Percentiles rank a stretch among this genome's conserved stretches.
phyloP scores from a whole-genome alignment of 257 asterid species.

The Penstemon barbatus region DNA sequence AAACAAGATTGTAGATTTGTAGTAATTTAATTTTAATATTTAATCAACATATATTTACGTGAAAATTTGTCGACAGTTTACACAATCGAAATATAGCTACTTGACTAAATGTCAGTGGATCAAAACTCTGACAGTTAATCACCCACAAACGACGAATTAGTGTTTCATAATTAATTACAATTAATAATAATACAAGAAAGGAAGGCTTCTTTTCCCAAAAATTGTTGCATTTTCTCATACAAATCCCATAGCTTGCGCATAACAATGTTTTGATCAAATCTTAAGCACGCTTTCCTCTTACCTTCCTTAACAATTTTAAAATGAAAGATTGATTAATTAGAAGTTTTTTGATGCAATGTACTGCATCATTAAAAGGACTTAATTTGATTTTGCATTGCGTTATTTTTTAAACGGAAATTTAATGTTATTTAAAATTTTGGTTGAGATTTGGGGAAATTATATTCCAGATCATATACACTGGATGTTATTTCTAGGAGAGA shows the following conservation, averaged over 20 bases:
- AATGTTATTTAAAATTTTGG: background rate
- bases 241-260: slow-evolving; percentile 45
- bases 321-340: background rate
- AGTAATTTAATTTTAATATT: background rate
- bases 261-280: slow-evolving; percentile 23
- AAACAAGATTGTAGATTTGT: background rate
- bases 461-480: too few species aligned
- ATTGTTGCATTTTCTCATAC: slow-evolving; percentile 32
- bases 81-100: slow-evolving; percentile 23
- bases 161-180: slow-evolving; percentile 12
- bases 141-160: slow-evolving; percentile 29
- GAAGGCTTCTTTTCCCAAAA: slow-evolving; percentile 53
- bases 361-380: too few species aligned
- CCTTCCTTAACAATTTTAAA: slow-evolving; percentile 22
- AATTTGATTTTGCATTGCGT: too few species aligned
- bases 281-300: slow-evolving; percentile 29
- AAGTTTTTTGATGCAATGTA: too few species aligned
- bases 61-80: slow-evolving; percentile 20
- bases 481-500: too few species aligned
- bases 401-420: background rate
- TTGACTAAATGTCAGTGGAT: slow-evolving; percentile 30
- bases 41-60: background rate
- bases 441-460: too few species aligned
- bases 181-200: slow-evolving; percentile 19
- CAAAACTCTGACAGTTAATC: slow-evolving; percentile 14